Evolutionary conservation across 257 asterid species (phyloP).

Genomic region (Mitragyna speciosa): DNA sequence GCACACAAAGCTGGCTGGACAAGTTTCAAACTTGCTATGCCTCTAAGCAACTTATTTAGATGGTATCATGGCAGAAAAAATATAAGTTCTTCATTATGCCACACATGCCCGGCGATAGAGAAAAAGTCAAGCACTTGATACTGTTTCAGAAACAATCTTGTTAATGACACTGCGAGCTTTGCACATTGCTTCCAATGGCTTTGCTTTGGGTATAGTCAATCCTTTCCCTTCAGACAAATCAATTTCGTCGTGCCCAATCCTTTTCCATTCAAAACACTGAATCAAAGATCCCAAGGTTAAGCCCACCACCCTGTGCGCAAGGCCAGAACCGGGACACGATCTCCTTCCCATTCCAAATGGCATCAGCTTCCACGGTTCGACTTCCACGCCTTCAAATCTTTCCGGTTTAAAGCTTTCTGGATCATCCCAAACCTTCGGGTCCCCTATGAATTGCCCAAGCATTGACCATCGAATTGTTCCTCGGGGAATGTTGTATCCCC

Average conservation of each 20-base stretch:
- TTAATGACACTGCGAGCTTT: conserved; percentile 29
- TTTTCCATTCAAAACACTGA: conserved; percentile 62
- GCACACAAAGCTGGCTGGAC: too few species aligned
- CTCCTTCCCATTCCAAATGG: conserved; percentile 79
- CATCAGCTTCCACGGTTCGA: conserved; percentile 35
- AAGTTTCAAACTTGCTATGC: too few species aligned
- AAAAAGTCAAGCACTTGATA: too few species aligned
- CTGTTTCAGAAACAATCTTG: conserved; percentile 6
- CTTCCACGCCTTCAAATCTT: conserved; percentile 39
- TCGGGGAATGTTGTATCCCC: conserved; percentile 47
- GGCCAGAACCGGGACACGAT: conserved; percentile 61
- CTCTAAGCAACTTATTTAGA: too few species aligned
- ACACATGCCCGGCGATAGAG: too few species aligned
- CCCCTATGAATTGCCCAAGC: conserved; percentile 48
- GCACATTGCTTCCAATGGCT: conserved; percentile 49
- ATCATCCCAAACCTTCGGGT: conserved; percentile 42
- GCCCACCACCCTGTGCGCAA: conserved; percentile 53
- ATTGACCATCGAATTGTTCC: conserved; percentile 52
- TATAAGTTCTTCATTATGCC: too few species aligned
- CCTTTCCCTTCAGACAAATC: conserved; percentile 59
- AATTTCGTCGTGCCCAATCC: conserved; percentile 31
- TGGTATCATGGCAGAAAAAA: too few species aligned
- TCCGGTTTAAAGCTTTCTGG: conserved; percentile 53
- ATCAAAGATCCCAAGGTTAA: conserved; percentile 45
- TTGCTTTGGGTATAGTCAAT: conserved; percentile 36